Percentiles rank a stretch among this genome's conserved stretches.
Conservation (phyloP, 805 yeast genomes). For the Wickerhamiella vanderwaltii region DNA sequence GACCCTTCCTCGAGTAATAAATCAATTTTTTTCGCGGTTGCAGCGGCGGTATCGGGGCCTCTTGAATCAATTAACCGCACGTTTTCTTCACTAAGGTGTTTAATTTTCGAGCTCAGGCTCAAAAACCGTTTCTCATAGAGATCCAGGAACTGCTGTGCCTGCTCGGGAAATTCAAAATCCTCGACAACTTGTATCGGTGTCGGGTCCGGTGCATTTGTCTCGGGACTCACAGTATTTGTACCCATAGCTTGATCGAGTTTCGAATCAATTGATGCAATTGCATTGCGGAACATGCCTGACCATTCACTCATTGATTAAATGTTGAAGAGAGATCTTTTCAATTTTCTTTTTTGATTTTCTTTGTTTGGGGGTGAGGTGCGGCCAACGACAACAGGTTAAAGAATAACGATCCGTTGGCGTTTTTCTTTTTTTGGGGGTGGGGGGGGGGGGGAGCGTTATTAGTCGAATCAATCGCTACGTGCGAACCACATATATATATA, state of each 20-base stretch:
- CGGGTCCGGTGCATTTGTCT: constrained; percentile 12
- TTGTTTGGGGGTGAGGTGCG: no score
- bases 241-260: constrained; percentile 30
- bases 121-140: constrained; percentile 11
- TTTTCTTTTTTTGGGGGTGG: no score
- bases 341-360: no score
- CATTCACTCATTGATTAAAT: constrained; percentile 17
- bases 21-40: constrained; percentile 44
- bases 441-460: no score
- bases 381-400: no score
- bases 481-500: no score
- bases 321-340: no score
- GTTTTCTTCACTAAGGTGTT: constrained; percentile 12
- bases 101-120: constrained; percentile 14
- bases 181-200: constrained; percentile 8
- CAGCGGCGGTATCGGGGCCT: constrained; percentile 7
- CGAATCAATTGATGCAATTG: constrained; percentile 34
- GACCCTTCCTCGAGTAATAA: constrained; percentile 39
- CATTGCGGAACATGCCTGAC: constrained; percentile 29
- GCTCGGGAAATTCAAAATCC: constrained; percentile 6
- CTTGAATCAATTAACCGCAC: background rate
- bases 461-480: no score
- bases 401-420: no score
- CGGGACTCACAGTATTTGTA: constrained; percentile 18
- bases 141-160: constrained; percentile 3